phyloP scores from a whole-genome alignment of 139 green algal species.

The Chlorella sp. region DNA sequence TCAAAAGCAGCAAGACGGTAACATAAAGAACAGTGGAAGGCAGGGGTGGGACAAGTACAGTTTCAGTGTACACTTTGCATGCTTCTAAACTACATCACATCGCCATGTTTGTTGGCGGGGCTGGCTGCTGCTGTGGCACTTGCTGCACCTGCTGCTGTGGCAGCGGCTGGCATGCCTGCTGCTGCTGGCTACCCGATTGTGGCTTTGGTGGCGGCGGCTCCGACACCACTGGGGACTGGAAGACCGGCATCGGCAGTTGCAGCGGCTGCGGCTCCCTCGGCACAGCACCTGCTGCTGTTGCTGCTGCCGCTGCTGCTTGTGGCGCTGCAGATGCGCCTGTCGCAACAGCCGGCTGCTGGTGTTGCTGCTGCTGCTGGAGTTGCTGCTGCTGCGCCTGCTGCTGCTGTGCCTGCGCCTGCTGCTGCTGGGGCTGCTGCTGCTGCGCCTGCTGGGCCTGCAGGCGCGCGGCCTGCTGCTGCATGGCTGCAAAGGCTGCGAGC shows the following conservation, averaged over 20 bases:
- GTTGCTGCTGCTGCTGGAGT: neutral
- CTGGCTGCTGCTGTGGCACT: neutral
- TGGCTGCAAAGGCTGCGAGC: constrained; percentile 8
- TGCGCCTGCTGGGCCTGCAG: neutral
- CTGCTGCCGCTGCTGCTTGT: neutral
- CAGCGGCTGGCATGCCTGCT: neutral
- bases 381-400: neutral
- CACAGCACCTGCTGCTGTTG: neutral
- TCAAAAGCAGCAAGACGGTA: too few species aligned
- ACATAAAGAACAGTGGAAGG: neutral
- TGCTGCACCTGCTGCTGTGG: neutral
- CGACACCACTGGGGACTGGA: constrained; percentile 15
- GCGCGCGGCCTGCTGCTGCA: too few species aligned
- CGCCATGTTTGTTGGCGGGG: too few species aligned
- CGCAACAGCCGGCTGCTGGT: neutral
- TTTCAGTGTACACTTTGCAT: neutral
- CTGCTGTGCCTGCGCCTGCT: constrained; percentile 9
- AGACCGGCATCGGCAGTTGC: neutral
- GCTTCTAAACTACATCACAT: too few species aligned
- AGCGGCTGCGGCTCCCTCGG: too few species aligned
- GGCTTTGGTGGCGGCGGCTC: neutral
- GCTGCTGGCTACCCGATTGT: neutral
- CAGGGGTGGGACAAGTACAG: neutral
- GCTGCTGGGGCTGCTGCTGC: constrained; percentile 20
- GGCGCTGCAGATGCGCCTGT: neutral